A percentile compares a stretch with the other conserved stretches of the same genome.
These are phyloP conservation scores for Neckera pumila DNA, from an alignment of 225 moss, liverwort and hornwort genomes.

Conservation along the genomic window DNA sequence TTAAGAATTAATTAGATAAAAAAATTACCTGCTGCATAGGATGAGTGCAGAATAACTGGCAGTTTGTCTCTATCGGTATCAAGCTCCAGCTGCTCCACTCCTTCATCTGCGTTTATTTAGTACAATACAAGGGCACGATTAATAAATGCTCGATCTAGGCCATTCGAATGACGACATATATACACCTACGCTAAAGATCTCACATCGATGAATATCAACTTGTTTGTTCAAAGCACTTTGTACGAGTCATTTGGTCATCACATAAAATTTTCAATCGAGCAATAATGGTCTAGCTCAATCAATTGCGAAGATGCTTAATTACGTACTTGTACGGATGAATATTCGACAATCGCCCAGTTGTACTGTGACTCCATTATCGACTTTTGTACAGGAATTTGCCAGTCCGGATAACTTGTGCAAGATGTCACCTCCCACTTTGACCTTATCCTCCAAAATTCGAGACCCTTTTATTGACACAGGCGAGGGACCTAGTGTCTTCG, in stretches of 20 bases:
- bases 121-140: neutral
- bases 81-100: neutral
- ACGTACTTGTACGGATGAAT: neutral
- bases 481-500: neutral
- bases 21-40: neutral
- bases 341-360: neutral
- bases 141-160: too few species aligned
- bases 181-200: neutral
- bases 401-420: neutral
- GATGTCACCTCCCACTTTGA: neutral
- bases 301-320: neutral
- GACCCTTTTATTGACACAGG: neutral
- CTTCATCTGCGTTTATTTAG: neutral
- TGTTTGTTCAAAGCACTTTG: neutral
- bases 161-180: neutral
- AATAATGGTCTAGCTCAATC: neutral
- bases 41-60: neutral
- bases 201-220: neutral
- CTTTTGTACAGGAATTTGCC: neutral
- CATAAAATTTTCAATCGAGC: neutral
- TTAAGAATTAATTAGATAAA: too few species aligned
- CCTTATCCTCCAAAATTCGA: neutral
- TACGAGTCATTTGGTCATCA: neutral
- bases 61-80: neutral
- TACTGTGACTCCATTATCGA: neutral